These are phyloP conservation scores for Hypericum androsaemum DNA, from an alignment of 345 rosid genomes.

Conservation along the genomic window DNA sequence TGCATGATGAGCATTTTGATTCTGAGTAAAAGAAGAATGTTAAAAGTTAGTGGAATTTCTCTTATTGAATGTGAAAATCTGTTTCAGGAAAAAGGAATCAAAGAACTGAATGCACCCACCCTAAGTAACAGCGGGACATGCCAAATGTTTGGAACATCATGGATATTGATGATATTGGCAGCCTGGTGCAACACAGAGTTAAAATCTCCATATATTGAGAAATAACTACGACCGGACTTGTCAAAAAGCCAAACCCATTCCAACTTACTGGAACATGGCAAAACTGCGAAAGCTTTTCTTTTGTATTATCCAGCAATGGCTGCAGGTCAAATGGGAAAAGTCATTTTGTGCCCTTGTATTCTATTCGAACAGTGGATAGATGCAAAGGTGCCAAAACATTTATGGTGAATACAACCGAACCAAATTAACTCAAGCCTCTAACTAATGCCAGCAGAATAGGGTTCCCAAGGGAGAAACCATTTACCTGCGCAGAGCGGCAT, in stretches of 20 bases:
- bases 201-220: not conserved
- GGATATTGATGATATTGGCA: conserved; percentile 27
- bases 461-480: not conserved
- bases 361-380: no score
- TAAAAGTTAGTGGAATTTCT: conserved; percentile 10
- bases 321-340: conserved; percentile 12
- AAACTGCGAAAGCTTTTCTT: conserved; percentile 28
- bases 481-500: conserved; percentile 30
- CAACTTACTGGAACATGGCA: conserved; percentile 46
- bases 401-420: not conserved
- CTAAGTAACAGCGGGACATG: conserved; percentile 24
- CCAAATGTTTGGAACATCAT: conserved; percentile 31
- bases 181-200: conserved; percentile 13
- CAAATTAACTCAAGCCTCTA: not conserved
- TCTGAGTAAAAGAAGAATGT: conserved; percentile 35
- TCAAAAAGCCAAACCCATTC: conserved; percentile 5
- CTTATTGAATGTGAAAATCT: no score
- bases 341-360: not conserved
- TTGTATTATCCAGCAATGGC: conserved; percentile 20
- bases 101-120: conserved; percentile 19
- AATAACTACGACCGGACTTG: conserved; percentile 2
- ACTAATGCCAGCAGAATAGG: not conserved
- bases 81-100: conserved; percentile 9
- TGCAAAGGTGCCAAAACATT: no score
- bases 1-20: conserved; percentile 82